Evolutionary conservation across 345 rosid genomes (phyloP), one percentile per base, ranked within the genome.

Genomic region (Alliaria petiolata): DNA sequence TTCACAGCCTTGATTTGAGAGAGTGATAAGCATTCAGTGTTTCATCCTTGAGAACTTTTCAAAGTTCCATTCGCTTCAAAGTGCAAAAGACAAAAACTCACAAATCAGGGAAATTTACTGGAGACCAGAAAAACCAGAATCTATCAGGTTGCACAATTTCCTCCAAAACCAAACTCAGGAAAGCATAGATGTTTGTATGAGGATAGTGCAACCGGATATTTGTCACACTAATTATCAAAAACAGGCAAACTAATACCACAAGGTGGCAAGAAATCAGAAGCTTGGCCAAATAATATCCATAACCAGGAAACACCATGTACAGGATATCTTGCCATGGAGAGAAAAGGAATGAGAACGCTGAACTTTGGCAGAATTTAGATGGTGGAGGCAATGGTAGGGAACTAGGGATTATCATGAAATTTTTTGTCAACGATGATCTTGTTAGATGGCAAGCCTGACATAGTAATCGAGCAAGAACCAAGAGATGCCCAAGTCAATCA

Each of bases 301-400:
- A 39, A 61, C 61, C 4, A 46, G 42, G 28, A 20, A 64, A 34
- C 3, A 9, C 44, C 46, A 65, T 13, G 56, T 53, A 44, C 26
- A 73, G 65, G 47, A 63, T 31, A 63, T 31, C 55, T n/a, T n/a
- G n/a, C 8, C 25, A 20, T 15, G 34, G 13, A 34, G 46, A 59
- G 51, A 33, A 68, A 52, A 38, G 52, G 60, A 53, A 54, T 20
- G 65, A 69, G 60, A 54, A 69, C 36, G 61, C 70, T 46, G 70
- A 45, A 44, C 26, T 65, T n/a, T 47, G 20, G 35, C 19, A 56
- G 33, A 65, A 30, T 46, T 22, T 64, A n/a, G 50, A 35, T 44
- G 51, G 49, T 15, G 35, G n/a, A 63, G 38, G 55, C 9, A 44
- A 44, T 2, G 11, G 38, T 45, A 36, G 6, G 40, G 59, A 56